phyloP scores from a whole-genome alignment of 768 basidiomycete genomes.

The Pulveroboletus ravenelii region DNA sequence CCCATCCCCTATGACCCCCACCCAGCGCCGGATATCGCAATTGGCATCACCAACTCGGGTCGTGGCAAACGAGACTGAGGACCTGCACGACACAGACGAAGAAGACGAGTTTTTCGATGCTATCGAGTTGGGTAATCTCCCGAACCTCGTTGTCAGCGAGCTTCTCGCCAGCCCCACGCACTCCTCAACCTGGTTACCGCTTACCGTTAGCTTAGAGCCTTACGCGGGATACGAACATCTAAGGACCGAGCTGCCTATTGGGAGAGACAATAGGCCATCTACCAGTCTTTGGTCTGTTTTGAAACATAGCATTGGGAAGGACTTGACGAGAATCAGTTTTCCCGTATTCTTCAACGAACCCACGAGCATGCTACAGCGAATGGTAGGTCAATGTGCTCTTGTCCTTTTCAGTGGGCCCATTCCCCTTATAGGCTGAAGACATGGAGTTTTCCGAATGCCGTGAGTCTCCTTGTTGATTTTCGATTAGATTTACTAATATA shows the following conservation, averaged over 20 bases:
- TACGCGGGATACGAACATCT: slow-evolving; percentile 70
- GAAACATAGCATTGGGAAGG: slow-evolving; percentile 94
- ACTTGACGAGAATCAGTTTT: slow-evolving; percentile 92
- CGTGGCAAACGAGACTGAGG: slow-evolving; percentile 31
- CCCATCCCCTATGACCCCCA: slow-evolving; percentile 20
- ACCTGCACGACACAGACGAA: slow-evolving; percentile 55
- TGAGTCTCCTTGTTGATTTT: slow-evolving; percentile 35
- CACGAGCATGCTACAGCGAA: slow-evolving; percentile 94
- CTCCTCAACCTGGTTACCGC: slow-evolving; percentile 31
- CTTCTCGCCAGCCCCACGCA: slow-evolving; percentile 48
- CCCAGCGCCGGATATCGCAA: slow-evolving; percentile 18
- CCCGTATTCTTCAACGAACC: slow-evolving; percentile 93
- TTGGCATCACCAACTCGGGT: slow-evolving; percentile 11
- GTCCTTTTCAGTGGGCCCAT: background rate
- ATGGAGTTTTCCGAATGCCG: slow-evolving; percentile 95
- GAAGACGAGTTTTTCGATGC: slow-evolving; percentile 99
- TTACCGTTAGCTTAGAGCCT: slow-evolving; percentile 37
- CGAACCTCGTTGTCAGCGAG: slow-evolving; percentile 68
- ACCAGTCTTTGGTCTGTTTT: slow-evolving; percentile 93
- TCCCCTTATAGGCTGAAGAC: slow-evolving; percentile 65
- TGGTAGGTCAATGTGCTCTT: slow-evolving; percentile 46
- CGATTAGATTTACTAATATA: slow-evolving; percentile 6
- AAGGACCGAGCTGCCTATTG: slow-evolving; percentile 56
- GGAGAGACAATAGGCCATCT: slow-evolving; percentile 73
- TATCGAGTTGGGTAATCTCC: slow-evolving; percentile 76